These are phyloP conservation scores for Phytophthora parvispora DNA, from an alignment of 352 stramenopile genomes.

Conservation along the genomic window DNA sequence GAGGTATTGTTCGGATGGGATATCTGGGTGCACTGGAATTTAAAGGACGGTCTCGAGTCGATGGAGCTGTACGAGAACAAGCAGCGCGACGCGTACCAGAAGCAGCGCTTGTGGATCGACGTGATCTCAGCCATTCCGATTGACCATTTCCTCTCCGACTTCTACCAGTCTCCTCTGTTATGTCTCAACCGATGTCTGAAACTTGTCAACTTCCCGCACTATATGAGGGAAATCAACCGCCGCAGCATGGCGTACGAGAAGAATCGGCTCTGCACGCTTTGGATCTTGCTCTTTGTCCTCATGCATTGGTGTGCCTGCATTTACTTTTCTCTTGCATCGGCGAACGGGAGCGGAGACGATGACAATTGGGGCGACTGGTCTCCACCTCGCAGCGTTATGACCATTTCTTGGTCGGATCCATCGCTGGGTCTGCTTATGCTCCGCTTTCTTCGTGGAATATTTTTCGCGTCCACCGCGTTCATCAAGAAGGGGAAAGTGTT, in stretches of 20 bases:
- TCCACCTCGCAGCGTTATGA: constrained; percentile 25
- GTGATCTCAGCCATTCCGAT: constrained; percentile 57
- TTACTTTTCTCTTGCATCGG: constrained; percentile 48
- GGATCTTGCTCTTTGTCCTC: constrained; percentile 51
- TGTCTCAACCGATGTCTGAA: constrained; percentile 63
- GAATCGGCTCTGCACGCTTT: constrained; percentile 52
- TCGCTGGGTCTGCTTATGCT: constrained; percentile 16
- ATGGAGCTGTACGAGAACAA: constrained; percentile 66
- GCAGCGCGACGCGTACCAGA: constrained; percentile 51
- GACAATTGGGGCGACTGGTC: constrained; percentile 54
- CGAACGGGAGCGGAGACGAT: not conserved
- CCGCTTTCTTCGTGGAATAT: constrained; percentile 59
- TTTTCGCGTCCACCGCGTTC: constrained; percentile 53
- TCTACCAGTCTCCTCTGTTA: constrained; percentile 48
- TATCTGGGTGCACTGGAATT: constrained; percentile 74
- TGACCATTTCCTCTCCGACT: constrained; percentile 60
- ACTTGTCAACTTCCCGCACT: constrained; percentile 61
- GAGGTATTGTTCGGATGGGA: constrained; percentile 62
- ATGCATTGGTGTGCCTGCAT: constrained; percentile 67
- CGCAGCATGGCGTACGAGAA: constrained; percentile 61
- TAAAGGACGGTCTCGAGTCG: constrained; percentile 50
- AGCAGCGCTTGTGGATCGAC: constrained; percentile 47
- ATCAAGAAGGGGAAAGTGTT: constrained; percentile 61
- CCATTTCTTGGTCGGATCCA: constrained; percentile 5
- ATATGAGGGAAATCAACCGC: constrained; percentile 62